Base-by-base conservation (phyloP, 805 yeast genomes). In the Candida lessepsii region DNA sequence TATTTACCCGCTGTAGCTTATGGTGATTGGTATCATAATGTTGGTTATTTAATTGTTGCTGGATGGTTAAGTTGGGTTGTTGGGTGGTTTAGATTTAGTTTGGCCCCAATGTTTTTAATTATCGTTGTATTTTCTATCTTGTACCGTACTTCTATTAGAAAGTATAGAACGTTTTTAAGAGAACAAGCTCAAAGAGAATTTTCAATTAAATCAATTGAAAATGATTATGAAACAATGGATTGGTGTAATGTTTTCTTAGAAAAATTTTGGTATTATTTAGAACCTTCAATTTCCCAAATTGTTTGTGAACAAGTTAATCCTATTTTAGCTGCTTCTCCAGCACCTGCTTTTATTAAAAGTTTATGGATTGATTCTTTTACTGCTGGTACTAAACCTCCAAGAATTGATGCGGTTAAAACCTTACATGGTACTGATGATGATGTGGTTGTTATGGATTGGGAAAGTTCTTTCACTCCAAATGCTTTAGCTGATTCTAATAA, bases 371-470 rank as follows among this genome's bases (percentile, higher is more conserved):
- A 86, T 59, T 77, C 86, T 44, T 82, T 93, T 58, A 93, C 98
- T 6, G 76, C 84, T 13, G 99, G 99, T 47, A 83, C 96, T 5
- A 93, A 93, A 65, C 96, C 99, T 8, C 96, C 96, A 24, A 78
- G 99, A 60, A 74, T 93, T 45, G 97, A 93, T 57, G 73, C 73
- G 47, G 97, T 91, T 14, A 86, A 93, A 58, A 86, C 97, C 2
- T 78, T 89, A 55, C 86, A 83, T 35, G 86, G 91, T 47, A 91
- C 97, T n/a, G 82, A 80, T 21, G 85, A 84, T 46, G 96, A 91
- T 56, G 83, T 93, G 38, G 95, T 91, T 9, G 96, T 95, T 39
- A 93, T 93, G 96, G 99, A 93, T 63, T 91, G 97, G 97, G 84
- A 81, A 29, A 76, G 85, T 31, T 86, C 96, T 1, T 87, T 90